These are phyloP conservation scores for Hemileccinum rubropunctum DNA, from an alignment of 768 basidiomycete genomes.

Conservation along the genomic window DNA sequence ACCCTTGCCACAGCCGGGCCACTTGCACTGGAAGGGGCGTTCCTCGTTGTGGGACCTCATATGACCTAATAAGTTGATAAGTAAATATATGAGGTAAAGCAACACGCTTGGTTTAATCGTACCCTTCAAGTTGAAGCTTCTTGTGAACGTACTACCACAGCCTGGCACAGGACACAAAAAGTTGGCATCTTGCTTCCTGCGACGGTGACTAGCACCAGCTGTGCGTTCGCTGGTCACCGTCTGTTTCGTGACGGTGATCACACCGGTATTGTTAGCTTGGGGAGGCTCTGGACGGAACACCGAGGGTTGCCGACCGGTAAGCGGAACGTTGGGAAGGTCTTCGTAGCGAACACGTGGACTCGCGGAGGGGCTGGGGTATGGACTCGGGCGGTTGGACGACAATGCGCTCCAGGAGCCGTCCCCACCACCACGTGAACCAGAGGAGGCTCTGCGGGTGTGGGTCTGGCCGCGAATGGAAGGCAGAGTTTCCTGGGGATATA, in stretches of 20 bases:
- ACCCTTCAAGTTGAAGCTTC: constrained; percentile 94
- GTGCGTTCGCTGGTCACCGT: constrained; percentile 93
- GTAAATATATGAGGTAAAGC: constrained; percentile 8
- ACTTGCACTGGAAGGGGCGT: constrained; percentile 91
- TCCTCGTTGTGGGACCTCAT: constrained; percentile 93
- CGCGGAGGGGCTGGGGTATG: constrained; percentile 68
- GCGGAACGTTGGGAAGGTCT: constrained; percentile 42
- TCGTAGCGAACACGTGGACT: constrained; percentile 54
- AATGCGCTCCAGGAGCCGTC: constrained; percentile 33
- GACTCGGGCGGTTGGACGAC: constrained; percentile 47
- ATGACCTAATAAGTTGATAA: constrained; percentile 56
- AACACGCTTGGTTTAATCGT: constrained; percentile 19
- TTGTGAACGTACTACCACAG: constrained; percentile 85
- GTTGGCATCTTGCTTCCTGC: constrained; percentile 85
- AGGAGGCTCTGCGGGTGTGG: constrained; percentile 42
- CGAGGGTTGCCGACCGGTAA: constrained; percentile 20
- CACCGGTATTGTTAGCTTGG: constrained; percentile 1
- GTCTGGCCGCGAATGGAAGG: constrained; percentile 40
- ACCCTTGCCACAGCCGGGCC: constrained; percentile 92
- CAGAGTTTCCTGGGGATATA: constrained; percentile 39
- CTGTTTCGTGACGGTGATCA: constrained; percentile 51
- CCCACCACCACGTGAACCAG: constrained; percentile 35
- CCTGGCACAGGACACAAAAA: constrained; percentile 81
- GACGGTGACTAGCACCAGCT: constrained; percentile 77
- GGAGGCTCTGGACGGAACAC: constrained; percentile 23